Evolutionary conservation across 495 filamentous ascomycete species (phyloP).

Genomic region (Talaromyces adpressus): DNA sequence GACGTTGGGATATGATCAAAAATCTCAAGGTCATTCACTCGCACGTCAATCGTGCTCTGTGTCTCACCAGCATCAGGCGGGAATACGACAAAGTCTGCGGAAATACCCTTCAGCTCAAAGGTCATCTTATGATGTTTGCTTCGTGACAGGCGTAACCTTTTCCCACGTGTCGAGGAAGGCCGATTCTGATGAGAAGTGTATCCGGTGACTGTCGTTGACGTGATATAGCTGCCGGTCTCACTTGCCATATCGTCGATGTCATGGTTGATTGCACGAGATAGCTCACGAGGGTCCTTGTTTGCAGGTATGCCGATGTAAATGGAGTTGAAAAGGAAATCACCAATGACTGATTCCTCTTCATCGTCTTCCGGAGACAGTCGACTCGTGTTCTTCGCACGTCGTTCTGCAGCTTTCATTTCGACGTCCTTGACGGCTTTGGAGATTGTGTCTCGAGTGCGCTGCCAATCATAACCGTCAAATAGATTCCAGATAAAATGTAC

Average conservation of each 20-base stretch:
- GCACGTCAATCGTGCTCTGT: slow-evolving; percentile 76
- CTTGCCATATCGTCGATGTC: slow-evolving; percentile 79
- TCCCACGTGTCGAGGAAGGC: slow-evolving; percentile 37
- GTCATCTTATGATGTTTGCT: slow-evolving; percentile 93
- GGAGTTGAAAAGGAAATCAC: slow-evolving; percentile 95
- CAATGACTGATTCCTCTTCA: slow-evolving; percentile 81
- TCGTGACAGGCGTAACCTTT: slow-evolving; percentile 66
- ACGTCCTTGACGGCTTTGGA: slow-evolving; percentile 80
- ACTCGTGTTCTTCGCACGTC: slow-evolving; percentile 43
- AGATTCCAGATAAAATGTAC: slow-evolving; percentile 96
- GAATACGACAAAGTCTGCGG: slow-evolving; percentile 76
- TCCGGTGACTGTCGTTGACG: slow-evolving; percentile 56
- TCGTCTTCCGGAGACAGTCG: slow-evolving; percentile 40
- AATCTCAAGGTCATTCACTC: slow-evolving; percentile 76
- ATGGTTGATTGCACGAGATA: slow-evolving; percentile 77
- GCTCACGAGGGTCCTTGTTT: slow-evolving; percentile 73
- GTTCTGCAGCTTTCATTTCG: slow-evolving; percentile 71
- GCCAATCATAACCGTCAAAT: slow-evolving; percentile 98
- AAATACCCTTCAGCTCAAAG: slow-evolving; percentile 84
- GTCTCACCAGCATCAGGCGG: slow-evolving; percentile 72
- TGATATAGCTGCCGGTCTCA: slow-evolving; percentile 82
- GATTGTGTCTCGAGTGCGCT: slow-evolving; percentile 75
- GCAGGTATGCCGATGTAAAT: slow-evolving; percentile 93
- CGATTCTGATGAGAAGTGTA: slow-evolving; percentile 47
- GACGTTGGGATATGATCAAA: slow-evolving; percentile 93